These are phyloP conservation scores for Volvox africanus DNA, from an alignment of 139 green algal genomes.

Conservation along the genomic window DNA sequence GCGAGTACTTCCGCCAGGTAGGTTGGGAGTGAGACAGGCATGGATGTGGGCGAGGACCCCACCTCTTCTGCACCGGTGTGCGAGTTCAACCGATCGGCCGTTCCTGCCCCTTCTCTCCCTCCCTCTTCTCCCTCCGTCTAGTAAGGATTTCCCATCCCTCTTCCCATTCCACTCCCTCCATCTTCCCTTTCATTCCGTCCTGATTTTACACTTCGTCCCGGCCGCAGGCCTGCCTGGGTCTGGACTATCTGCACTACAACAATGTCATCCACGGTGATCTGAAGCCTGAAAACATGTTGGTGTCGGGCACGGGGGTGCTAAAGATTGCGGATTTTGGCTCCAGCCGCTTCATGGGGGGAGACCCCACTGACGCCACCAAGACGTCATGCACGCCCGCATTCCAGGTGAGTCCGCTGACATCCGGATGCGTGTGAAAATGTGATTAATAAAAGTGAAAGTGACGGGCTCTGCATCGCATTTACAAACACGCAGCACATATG, in stretches of 20 bases:
- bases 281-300: slow-evolving; percentile 93
- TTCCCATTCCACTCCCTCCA: neutral
- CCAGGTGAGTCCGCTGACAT: neutral
- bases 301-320: slow-evolving; percentile 77
- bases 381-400: slow-evolving; percentile 58
- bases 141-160: no score
- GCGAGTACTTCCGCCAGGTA: slow-evolving; percentile 62
- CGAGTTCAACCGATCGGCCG: no score
- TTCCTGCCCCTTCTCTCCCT: no score
- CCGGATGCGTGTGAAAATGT: no score
- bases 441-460: no score
- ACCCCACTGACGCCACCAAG: slow-evolving; percentile 45
- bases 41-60: no score
- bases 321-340: slow-evolving; percentile 94
- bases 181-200: neutral
- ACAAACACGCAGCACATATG: no score
- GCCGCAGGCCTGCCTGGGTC: slow-evolving; percentile 60
- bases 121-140: no score
- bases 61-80: no score
- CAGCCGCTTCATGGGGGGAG: slow-evolving; percentile 42
- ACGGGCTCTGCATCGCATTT: no score
- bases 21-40: neutral
- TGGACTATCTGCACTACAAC: slow-evolving; percentile 87
- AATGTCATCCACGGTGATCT: slow-evolving; percentile 83
- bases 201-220: no score